A percentile compares a stretch with the other conserved stretches of the same genome.
Conservation (phyloP, 2,329 filamentous ascomycete species). For the Monilinia fructigena region DNA sequence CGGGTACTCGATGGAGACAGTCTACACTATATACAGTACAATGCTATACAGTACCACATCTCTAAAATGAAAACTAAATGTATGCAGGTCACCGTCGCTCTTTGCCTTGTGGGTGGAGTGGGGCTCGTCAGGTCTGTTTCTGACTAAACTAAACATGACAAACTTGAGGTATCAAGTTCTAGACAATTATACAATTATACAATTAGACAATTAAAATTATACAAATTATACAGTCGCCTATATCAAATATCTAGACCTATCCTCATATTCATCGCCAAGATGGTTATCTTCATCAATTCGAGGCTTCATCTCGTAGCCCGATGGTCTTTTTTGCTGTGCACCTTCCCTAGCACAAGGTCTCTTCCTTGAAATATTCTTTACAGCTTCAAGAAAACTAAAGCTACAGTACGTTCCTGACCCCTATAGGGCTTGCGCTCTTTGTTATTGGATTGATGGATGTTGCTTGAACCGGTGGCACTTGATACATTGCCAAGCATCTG, state of each 20-base stretch:
- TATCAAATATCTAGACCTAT: slow-evolving; percentile 30
- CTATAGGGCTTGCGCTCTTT: slow-evolving; percentile 48
- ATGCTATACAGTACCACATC: background rate
- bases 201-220: background rate
- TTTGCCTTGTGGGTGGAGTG: slow-evolving; percentile 13
- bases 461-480: slow-evolving; percentile 48
- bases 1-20: background rate
- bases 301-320: background rate
- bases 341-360: slow-evolving; percentile 42
- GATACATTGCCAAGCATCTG: slow-evolving; percentile 50
- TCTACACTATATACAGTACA: background rate
- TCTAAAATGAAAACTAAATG: background rate
- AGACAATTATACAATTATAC: background rate
- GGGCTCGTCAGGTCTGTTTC: slow-evolving; percentile 1
- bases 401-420: slow-evolving; percentile 46
- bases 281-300: slow-evolving; percentile 12
- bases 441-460: slow-evolving; percentile 48
- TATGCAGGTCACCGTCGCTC: slow-evolving; percentile 12
- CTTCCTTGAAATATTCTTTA: slow-evolving; percentile 51
- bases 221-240: background rate
- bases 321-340: background rate
- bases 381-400: slow-evolving; percentile 48
- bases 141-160: background rate
- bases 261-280: slow-evolving; percentile 36
- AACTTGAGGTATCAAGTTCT: background rate